These are phyloP conservation scores for Candida vaughaniae DNA, from an alignment of 805 yeast genomes.

Conservation along the genomic window DNA sequence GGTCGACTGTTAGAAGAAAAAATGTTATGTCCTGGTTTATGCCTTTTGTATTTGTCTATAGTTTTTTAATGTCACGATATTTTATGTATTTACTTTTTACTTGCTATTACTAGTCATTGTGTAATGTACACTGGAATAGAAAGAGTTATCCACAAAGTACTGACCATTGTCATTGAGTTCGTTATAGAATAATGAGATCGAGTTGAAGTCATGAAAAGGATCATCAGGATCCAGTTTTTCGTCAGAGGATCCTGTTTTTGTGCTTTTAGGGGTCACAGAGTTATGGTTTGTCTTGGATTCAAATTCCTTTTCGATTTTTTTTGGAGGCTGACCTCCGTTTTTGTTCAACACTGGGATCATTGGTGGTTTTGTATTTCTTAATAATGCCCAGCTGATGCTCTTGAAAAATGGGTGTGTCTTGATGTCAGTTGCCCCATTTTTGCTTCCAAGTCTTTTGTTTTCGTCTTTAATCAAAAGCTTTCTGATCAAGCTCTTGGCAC, in stretches of 20 bases:
- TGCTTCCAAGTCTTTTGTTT: constrained; percentile 81
- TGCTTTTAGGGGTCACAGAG: neutral
- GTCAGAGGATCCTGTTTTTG: neutral
- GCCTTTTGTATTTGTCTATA: neutral
- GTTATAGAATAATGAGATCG: constrained; percentile 80
- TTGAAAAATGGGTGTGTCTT: constrained; percentile 91
- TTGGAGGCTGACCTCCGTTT: constrained; percentile 6
- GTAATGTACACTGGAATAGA: constrained; percentile 57
- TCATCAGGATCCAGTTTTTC: constrained; percentile 42
- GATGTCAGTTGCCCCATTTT: constrained; percentile 92
- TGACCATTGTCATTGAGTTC: constrained; percentile 41
- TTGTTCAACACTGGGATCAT: constrained; percentile 78
- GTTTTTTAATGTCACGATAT: neutral
- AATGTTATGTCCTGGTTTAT: constrained; percentile 1
- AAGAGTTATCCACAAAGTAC: constrained; percentile 43
- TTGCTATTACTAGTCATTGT: constrained; percentile 37
- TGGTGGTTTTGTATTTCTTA: constrained; percentile 92
- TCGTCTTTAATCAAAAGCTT: constrained; percentile 89
- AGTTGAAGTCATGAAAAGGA: constrained; percentile 83
- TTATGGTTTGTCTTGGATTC: constrained; percentile 12
- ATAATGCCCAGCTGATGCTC: constrained; percentile 89
- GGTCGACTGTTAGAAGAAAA: constrained; percentile 10
- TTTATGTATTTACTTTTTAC: neutral
- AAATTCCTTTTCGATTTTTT: constrained; percentile 19
- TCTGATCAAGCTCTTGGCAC: constrained; percentile 75